These are phyloP conservation scores for Aspergillus transmontanensis DNA, from an alignment of 2,329 filamentous ascomycete species.

Conservation along the genomic window DNA sequence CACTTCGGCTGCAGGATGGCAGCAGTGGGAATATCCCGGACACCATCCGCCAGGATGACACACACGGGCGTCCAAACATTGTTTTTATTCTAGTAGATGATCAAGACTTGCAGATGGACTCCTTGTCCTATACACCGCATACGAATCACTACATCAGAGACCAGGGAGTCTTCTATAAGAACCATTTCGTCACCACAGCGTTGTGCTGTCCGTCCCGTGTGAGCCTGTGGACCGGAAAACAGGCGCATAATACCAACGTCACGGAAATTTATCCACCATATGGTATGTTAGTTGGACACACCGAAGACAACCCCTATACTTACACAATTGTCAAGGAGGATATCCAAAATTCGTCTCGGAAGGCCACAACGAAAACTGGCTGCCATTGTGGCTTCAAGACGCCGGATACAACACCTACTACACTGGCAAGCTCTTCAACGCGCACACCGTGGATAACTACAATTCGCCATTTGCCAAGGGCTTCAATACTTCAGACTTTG, in stretches of 20 bases:
- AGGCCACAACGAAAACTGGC: constrained; percentile 52
- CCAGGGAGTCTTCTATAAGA: constrained; percentile 59
- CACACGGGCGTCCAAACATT: constrained; percentile 51
- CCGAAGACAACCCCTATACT: too few relatives aligned
- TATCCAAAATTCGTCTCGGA: constrained; percentile 56
- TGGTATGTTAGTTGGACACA: constrained; percentile 27
- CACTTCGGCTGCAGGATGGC: neutral
- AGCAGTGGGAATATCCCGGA: neutral
- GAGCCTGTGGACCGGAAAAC: constrained; percentile 63
- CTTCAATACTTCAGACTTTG: constrained; percentile 39
- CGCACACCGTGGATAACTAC: constrained; percentile 51
- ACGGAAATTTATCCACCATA: constrained; percentile 57
- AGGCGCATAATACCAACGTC: constrained; percentile 69
- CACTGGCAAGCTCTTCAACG: constrained; percentile 56
- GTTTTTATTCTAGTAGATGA: constrained; percentile 69
- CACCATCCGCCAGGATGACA: neutral
- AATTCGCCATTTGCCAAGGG: constrained; percentile 34
- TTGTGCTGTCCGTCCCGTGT: constrained; percentile 68
- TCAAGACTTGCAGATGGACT: constrained; percentile 63
- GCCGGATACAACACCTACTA: constrained; percentile 55
- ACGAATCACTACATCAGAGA: constrained; percentile 55
- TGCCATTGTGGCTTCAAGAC: constrained; percentile 53
- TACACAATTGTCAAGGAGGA: constrained; percentile 24
- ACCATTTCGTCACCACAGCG: constrained; percentile 67
- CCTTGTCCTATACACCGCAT: constrained; percentile 62